These are phyloP conservation scores for Xylaria venustula DNA, from an alignment of 495 filamentous ascomycete species.

Conservation along the genomic window DNA sequence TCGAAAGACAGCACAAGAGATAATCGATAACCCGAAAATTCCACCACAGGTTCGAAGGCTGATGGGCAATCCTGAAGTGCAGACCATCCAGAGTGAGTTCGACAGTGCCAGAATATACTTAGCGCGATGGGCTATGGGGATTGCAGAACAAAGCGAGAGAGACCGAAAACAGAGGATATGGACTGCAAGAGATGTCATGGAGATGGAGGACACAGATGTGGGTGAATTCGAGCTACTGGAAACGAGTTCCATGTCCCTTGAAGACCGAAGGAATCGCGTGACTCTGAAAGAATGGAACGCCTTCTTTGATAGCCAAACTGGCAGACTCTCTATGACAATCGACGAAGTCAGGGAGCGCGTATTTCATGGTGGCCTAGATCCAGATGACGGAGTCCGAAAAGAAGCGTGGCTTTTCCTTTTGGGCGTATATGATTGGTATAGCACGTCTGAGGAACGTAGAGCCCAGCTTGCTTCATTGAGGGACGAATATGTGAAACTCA, in stretches of 20 bases:
- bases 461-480: conserved; percentile 79
- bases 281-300: conserved; percentile 81
- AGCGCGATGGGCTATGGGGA: conserved; percentile 97
- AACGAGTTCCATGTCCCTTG: conserved; percentile 67
- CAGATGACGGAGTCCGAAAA: conserved; percentile 87
- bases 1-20: conserved; percentile 82
- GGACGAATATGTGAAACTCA: conserved; percentile 91
- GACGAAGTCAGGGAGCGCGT: conserved; percentile 95
- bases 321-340: conserved; percentile 70
- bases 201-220: conserved; percentile 89
- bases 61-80: conserved; percentile 90
- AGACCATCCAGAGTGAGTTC: conserved; percentile 93
- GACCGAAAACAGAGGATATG: conserved; percentile 84
- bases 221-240: conserved; percentile 96
- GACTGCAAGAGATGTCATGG: conserved; percentile 88
- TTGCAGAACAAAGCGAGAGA: conserved; percentile 90
- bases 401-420: conserved; percentile 96
- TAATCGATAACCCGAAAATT: conserved; percentile 82
- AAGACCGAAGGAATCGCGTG: conserved; percentile 73
- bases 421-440: conserved; percentile 89
- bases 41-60: conserved; percentile 83
- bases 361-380: conserved; percentile 90
- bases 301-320: conserved; percentile 75
- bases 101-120: conserved; percentile 93
- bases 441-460: conserved; percentile 73